Base-by-base conservation (phyloP, 164 flowering plant species). In the Kingdonia uniflora region DNA sequence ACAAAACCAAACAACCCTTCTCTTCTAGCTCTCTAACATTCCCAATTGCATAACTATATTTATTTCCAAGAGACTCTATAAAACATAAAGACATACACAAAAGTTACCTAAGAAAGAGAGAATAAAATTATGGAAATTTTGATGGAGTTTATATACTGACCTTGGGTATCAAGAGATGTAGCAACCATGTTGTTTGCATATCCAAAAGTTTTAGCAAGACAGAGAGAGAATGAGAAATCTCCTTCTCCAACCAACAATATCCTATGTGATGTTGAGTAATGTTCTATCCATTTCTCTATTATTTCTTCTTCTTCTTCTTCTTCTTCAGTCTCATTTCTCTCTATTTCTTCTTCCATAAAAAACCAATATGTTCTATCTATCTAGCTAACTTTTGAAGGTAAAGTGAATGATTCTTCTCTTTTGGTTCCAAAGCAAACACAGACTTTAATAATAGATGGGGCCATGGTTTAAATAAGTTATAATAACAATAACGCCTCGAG, bases 241-340 rank as follows among this genome's bases (percentile, higher is more conserved):
- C 82, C 85, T 53, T 80, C 82, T 11, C 85, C 85, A 0, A 78
- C 82, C 11, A 80, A 37, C 11, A 80, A 44, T 12, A 78, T 78
- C 41, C 67, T 56, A 1, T 78, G 79, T 20, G 52, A 55, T 17
- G 71, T 64, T 15, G 71, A 66, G 63, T 78, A 78, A 42, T 70
- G 73, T 14, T 60, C 42, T 14, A 55, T 56, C 69, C 77, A 68
- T 53, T 53, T 72, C 57, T 67, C 83, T 44, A 43, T 2, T 35
- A 19, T 2, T 57, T 21, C 43, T 26, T 24, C 41, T 40, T 33
- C 55, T 19, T 59, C 55, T 54, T 42, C 49, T n/a, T n/a, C n/a
- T n/a, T n/a, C n/a, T n/a, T n/a, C 37, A 2, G 10, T 43, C 35
- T 29, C 35, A 29, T 43, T 11, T 14, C 1, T 43, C 7, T 43